phyloP scores from a whole-genome alignment of 2,329 filamentous ascomycete species.

The Aspergillus pseudoterreus region DNA sequence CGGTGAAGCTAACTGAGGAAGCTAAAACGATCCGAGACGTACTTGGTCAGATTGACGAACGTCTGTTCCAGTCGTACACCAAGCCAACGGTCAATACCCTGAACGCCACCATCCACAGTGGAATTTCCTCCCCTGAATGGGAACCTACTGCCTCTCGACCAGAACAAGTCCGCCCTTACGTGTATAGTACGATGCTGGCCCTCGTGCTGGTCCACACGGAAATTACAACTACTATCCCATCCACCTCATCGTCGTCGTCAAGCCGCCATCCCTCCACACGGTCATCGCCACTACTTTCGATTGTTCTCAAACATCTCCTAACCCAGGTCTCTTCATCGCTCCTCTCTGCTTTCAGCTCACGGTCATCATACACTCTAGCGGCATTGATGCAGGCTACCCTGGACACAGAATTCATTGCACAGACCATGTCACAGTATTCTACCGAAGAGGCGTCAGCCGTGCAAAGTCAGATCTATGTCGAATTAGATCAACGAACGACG shows the following conservation, averaged over 20 bases:
- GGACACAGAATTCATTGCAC: constrained; percentile 93
- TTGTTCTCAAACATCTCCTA: constrained; percentile 81
- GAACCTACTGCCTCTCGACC: constrained; percentile 59
- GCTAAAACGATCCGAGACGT: constrained; percentile 88
- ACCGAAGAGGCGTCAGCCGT: constrained; percentile 75
- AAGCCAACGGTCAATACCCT: constrained; percentile 68
- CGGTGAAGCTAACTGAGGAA: constrained; percentile 90
- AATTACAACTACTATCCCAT: constrained; percentile 69
- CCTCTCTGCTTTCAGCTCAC: constrained; percentile 71
- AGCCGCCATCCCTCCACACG: constrained; percentile 70
- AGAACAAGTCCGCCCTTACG: constrained; percentile 75
- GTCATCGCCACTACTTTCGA: constrained; percentile 62
- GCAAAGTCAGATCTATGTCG: constrained; percentile 88
- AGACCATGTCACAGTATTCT: constrained; percentile 86
- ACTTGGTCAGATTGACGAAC: constrained; percentile 81
- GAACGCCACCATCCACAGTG: constrained; percentile 65
- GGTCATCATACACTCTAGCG: constrained; percentile 67
- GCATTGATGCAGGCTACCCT: constrained; percentile 95
- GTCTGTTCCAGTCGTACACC: constrained; percentile 90
- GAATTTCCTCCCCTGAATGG: constrained; percentile 71
- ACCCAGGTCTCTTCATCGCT: constrained; percentile 76
- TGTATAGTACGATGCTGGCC: constrained; percentile 79
- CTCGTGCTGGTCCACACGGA: constrained; percentile 92
- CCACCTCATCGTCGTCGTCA: constrained; percentile 67
- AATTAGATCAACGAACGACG: constrained; percentile 83